A percentile compares a stretch with the other conserved stretches of the same genome.
phyloP scores from a whole-genome alignment of 2,329 filamentous ascomycete genomes.

The Stachybotrys echinatus region DNA sequence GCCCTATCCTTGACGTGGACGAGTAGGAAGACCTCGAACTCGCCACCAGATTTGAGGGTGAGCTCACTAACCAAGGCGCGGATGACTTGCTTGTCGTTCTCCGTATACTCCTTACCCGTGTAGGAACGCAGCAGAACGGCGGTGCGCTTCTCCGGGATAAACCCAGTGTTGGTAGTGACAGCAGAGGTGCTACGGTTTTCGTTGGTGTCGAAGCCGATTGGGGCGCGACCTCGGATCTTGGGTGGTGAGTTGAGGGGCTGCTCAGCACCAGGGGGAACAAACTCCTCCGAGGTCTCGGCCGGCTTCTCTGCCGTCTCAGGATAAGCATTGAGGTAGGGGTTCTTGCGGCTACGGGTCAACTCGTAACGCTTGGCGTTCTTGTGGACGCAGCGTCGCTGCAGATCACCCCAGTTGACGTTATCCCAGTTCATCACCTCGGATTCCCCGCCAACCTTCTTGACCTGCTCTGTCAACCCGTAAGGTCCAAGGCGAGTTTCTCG shows the following conservation, averaged over 20 bases:
- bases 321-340: constrained; percentile 38
- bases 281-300: constrained; percentile 7
- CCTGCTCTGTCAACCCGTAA: constrained; percentile 51
- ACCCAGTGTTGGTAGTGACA: constrained; percentile 8
- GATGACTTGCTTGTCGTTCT: constrained; percentile 74
- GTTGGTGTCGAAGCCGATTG: constrained; percentile 3
- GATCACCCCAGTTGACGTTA: constrained; percentile 61
- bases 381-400: constrained; percentile 62
- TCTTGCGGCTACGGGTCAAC: constrained; percentile 31
- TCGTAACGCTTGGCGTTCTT: constrained; percentile 63
- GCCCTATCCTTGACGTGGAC: constrained; percentile 68
- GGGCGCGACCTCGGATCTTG: constrained; percentile 9
- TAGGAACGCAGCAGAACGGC: constrained; percentile 74
- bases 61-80: constrained; percentile 76
- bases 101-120: constrained; percentile 68
- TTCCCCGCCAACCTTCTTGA: constrained; percentile 36
- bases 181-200: constrained; percentile 6
- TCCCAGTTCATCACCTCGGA: constrained; percentile 50
- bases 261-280: constrained; percentile 7
- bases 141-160: constrained; percentile 48
- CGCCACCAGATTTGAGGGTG: constrained; percentile 67
- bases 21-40: constrained; percentile 76
- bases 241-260: not conserved
- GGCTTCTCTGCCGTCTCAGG: constrained; percentile 21
- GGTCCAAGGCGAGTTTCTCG: constrained; percentile 63